Base-by-base conservation (phyloP, 495 filamentous ascomycete genomes). In the Penicillium manginii region DNA sequence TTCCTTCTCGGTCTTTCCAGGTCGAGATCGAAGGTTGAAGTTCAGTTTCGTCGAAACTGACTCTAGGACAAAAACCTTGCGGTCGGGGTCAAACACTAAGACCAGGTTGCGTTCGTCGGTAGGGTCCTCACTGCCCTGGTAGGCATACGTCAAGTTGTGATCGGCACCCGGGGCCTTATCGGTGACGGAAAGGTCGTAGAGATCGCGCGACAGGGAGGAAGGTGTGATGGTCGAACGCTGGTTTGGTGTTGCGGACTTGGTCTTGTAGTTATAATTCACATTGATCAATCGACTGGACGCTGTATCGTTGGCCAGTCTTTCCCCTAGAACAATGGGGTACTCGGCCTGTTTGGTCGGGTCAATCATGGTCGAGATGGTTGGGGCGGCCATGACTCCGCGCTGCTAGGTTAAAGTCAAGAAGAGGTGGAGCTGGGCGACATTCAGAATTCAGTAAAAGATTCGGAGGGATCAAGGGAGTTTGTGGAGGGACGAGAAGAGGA, bases 21-120 rank as follows among this genome's bases (percentile, higher is more conserved):
- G 78, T 14, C 79, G 78, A 31, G 79, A 77, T 21, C 73, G 73
- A 7, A 86, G 72, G 55, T 86, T 86, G 78, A 86, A 85, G 58
- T 82, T 82, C 59, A 83, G 73, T 23, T 78, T 75, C 22, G 74
- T 76, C 51, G 74, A 66, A 9, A 86, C 71, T 15, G 78, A 74
- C 57, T 84, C 81, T 21, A 85, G 67, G 8, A 81, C 79, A 47
- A 83, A 81, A 12, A 70, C 75, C 55, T 83, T 79, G 9, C 76
- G 74, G 2, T 67, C 62, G 3, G 78, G 68, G 58, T 86, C 80
- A 60, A 84, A 86, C 40, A 85, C 69, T 31, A 86, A 64, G 14
- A 81, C 77, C 47, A 80, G 71, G 33, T 74, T 72, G 37, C 67
- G 72, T 31, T 74, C 71, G 39, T 74, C 69, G 6, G 69, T 66